Percentiles rank a stretch among this genome's conserved stretches.
These are phyloP conservation scores for Ascochyta clinopodiicola DNA, from an alignment of 2,329 filamentous ascomycete genomes.

Conservation along the genomic window DNA sequence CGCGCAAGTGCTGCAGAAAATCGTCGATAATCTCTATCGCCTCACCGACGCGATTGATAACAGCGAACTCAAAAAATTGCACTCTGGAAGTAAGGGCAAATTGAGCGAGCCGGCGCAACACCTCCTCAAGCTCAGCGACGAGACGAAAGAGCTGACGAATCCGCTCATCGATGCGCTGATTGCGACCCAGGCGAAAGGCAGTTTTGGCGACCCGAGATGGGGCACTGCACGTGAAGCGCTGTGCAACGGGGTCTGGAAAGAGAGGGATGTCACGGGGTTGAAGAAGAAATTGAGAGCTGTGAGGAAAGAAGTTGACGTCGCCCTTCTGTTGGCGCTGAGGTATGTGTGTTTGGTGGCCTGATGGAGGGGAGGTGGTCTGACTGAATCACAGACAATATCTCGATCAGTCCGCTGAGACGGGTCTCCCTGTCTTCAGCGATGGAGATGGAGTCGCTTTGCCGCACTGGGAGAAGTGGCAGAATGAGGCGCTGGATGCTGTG, in stretches of 20 bases:
- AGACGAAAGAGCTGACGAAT: constrained; percentile 25
- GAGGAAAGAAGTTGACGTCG: constrained; percentile 33
- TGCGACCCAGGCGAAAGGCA: constrained; percentile 28
- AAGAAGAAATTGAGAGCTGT: constrained; percentile 35
- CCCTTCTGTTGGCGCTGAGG: constrained; percentile 35
- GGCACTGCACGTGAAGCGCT: constrained; percentile 33
- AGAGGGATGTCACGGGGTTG: constrained; percentile 33
- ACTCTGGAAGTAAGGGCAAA: constrained; percentile 29
- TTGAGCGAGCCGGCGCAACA: constrained; percentile 36
- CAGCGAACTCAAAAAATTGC: constrained; percentile 27
- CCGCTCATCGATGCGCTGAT: constrained; percentile 31
- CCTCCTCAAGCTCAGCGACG: constrained; percentile 35
- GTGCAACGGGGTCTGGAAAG: constrained; percentile 44
- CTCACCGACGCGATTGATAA: constrained; percentile 29
- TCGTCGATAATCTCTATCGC: constrained; percentile 33
- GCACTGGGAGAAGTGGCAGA: constrained; percentile 39
- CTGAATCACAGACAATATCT: constrained; percentile 29
- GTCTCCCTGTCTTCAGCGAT: constrained; percentile 29
- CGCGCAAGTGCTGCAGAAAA: constrained; percentile 27
- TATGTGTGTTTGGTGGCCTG: constrained; percentile 4
- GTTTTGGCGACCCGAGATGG: constrained; percentile 31
- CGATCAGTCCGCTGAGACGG: constrained; percentile 39
- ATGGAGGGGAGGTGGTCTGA: background rate
- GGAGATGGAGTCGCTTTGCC: constrained; percentile 20
- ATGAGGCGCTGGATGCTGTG: constrained; percentile 33